phyloP scores from a whole-genome alignment of 225 moss, liverwort and hornwort species.

The Bryoerythrophyllum caledonicum region DNA sequence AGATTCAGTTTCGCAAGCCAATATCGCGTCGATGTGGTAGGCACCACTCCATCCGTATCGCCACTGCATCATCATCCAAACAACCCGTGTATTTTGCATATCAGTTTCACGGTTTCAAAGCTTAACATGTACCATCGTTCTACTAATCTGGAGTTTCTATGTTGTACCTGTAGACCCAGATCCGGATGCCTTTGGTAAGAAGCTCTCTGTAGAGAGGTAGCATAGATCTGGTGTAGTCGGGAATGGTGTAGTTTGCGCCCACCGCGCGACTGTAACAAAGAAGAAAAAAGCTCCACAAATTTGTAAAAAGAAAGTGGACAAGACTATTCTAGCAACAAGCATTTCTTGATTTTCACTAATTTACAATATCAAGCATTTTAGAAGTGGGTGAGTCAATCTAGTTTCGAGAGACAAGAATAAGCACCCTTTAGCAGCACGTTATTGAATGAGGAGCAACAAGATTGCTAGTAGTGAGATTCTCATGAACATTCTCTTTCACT shows the following conservation, averaged over 20 bases:
- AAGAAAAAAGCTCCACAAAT: background rate
- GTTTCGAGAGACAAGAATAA: too few species aligned
- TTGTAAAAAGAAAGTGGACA: background rate
- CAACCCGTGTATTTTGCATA: background rate
- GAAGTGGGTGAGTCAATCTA: too few species aligned
- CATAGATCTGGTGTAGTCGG: slow-evolving; percentile 42
- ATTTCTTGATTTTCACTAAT: too few species aligned
- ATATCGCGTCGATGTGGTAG: slow-evolving; percentile 40
- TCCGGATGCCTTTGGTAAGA: slow-evolving; percentile 44
- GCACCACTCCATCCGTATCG: slow-evolving; percentile 50
- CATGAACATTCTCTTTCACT: too few species aligned
- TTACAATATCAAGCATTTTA: too few species aligned
- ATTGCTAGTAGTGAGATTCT: too few species aligned
- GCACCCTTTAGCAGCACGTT: too few species aligned
- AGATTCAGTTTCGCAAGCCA: slow-evolving; percentile 47
- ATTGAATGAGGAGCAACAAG: too few species aligned
- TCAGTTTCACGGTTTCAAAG: background rate
- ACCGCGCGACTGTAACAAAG: slow-evolving; percentile 25
- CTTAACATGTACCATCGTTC: background rate
- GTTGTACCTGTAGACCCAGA: slow-evolving; percentile 52
- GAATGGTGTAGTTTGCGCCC: slow-evolving; percentile 30
- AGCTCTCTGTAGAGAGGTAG: slow-evolving; percentile 43
- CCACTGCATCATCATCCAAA: slow-evolving; percentile 34
- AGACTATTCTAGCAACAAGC: background rate
- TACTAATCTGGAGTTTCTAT: background rate